Base-by-base conservation (phyloP, 495 filamentous ascomycete genomes). In the Bathelium albidoporum region DNA sequence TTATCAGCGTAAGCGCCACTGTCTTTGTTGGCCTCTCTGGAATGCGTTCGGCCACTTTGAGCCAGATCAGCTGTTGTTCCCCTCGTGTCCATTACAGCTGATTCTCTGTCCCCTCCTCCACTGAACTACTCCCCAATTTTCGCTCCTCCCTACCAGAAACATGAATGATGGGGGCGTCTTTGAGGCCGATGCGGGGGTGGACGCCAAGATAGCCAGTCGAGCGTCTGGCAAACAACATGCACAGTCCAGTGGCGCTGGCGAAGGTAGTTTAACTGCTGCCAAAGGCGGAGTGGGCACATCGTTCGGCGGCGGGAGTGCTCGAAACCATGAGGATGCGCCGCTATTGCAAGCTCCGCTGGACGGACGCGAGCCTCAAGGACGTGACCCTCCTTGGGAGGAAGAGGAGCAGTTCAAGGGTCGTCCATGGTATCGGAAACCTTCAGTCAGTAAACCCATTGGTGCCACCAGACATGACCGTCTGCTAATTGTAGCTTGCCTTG, bases 341-440 rank as follows among this genome's bases (percentile, higher is more conserved):
- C 45, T 65, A 1, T 53, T 70, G 7, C 41, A 55, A 14, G 43
- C 11, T 18, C 59, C 62, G 16, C 1, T 29, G 14, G 53, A 65
- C 22, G 60, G 64, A 14, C 62, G 67, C 14, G 64, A 64, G 53
- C 59, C 44, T 41, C 60, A 67, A 45, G 60, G 49, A 32, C 31
- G 28, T n/a, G 65, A 49, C 0, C 60, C 65, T 18, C 61, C 60
- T 62, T 80, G 79, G 80, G 67, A 72, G 32, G 78, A 81, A 26
- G 68, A 75, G 20, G 77, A 75, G 11, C 88, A 91, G 62, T 89
- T 88, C 63, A 77, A 80, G 44, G 81, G 79, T 2, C 67, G 86
- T 59, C 82, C 86, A 20, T 89, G 87, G 87, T 89, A 85, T 81
- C 83, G 79, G 67, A 83, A 66, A 67, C 90, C 89, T 22, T 89